A percentile compares a stretch with the other conserved stretches of the same genome.
These are phyloP conservation scores for Akebia trifoliata DNA, from an alignment of 164 flowering plant species.

Conservation along the genomic window DNA sequence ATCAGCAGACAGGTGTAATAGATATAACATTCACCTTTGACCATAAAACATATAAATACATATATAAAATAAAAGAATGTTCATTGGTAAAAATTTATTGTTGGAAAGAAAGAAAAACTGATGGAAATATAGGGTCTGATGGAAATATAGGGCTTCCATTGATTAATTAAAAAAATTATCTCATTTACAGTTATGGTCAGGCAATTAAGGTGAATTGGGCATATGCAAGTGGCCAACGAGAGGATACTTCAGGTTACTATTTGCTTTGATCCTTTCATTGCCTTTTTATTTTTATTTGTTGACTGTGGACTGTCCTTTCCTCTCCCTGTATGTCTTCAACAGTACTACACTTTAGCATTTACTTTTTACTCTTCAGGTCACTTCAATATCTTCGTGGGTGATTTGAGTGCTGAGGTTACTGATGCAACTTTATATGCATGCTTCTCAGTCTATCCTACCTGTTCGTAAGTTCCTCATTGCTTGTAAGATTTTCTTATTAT, in stretches of 20 bases:
- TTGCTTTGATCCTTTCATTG: background rate
- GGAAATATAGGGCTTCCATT: background rate
- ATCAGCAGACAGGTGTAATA: too few relatives aligned
- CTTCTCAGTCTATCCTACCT: slow-evolving; percentile 79
- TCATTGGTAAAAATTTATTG: too few relatives aligned
- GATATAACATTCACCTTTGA: too few relatives aligned
- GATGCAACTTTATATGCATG: slow-evolving; percentile 85
- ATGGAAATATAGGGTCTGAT: too few relatives aligned
- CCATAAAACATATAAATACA: too few relatives aligned
- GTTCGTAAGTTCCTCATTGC: slow-evolving; percentile 63
- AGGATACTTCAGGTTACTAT: slow-evolving; percentile 75
- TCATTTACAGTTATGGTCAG: slow-evolving; percentile 81
- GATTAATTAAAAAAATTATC: background rate
- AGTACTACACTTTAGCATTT: background rate
- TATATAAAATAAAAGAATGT: too few relatives aligned
- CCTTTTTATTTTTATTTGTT: background rate
- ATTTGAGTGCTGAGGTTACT: slow-evolving; percentile 88
- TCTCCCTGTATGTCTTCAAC: background rate
- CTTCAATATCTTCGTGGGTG: slow-evolving; percentile 87
- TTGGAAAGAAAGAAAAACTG: too few relatives aligned
- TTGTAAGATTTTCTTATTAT: background rate
- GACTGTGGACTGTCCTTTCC: slow-evolving; percentile 1
- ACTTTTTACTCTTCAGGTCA: slow-evolving; percentile 44
- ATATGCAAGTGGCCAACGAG: slow-evolving; percentile 96
- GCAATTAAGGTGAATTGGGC: slow-evolving; percentile 99